Evolutionary conservation across 176 grass and related monocot genomes (phyloP), one percentile per base, ranked within the genome.

Genomic region (Eragrostis nindensis): DNA sequence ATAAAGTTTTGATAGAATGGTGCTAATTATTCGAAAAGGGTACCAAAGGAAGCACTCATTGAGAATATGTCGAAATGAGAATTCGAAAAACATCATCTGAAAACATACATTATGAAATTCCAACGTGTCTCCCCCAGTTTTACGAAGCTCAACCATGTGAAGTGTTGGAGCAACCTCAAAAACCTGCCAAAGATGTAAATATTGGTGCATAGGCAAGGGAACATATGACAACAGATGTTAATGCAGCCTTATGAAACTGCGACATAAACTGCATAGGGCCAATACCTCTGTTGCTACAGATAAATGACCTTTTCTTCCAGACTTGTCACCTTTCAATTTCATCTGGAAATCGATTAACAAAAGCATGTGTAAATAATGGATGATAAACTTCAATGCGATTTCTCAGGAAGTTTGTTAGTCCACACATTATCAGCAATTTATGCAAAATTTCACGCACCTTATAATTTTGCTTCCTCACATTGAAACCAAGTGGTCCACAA

Each of bases 121-220:
- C 86, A 99, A 84, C 12, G 96, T 99, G 70, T 99, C 96, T 5
- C 96, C 96, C 56, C 96, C 96, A 3, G 90, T 99, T 90, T 99
- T 95, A 66, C 96, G 92, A 76, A 99, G 92, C 76, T 99, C 96
- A 56, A 99, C 96, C 86, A 99, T 84, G 77, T 99, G 96, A 59
- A 99, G 84, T 39, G 92, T 90, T 82, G 96, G 90, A 82, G 96
- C 96, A 68, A 99, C 96, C 88, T 99, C 96, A 84, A 99, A 99
- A 88, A 99, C 92, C 96, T 99, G 43, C 49, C 71, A 63, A 67
- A 76, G 68, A 17, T 73, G 24, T 45, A 5, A 89, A 75, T 38
- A 71, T 52, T 47, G 13, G 17, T 19, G 68, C 15, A 6, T 66
- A 74, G 21, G 48, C 43, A 7, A 30, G 27, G 17, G 57, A 46